These are phyloP conservation scores for Austroboletus novae-zelandiae DNA, from an alignment of 1,284 basidiomycete genomes.

Conservation along the genomic window DNA sequence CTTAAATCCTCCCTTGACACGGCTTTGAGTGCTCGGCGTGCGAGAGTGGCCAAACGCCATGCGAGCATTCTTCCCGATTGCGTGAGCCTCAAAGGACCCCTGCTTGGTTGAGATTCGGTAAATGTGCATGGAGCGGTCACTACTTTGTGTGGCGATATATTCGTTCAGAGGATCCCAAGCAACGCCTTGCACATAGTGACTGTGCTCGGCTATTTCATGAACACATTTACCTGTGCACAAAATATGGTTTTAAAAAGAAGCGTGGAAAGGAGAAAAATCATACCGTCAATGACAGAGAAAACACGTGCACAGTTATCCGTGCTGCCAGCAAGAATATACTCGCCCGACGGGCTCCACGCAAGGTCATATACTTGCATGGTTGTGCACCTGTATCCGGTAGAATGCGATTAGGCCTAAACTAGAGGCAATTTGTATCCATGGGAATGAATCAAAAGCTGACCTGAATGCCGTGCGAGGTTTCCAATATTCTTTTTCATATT, in stretches of 20 bases:
- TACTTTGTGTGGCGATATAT: slow-evolving; percentile 93
- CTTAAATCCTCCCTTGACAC: slow-evolving; percentile 47
- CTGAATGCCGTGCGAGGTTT: slow-evolving; percentile 86
- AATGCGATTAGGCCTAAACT: slow-evolving; percentile 4
- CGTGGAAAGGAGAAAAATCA: slow-evolving; percentile 14
- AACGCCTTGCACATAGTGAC: slow-evolving; percentile 94
- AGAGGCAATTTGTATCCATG: neutral
- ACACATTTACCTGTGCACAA: slow-evolving; percentile 66
- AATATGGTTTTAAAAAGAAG: slow-evolving; percentile 1
- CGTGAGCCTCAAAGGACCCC: slow-evolving; percentile 81
- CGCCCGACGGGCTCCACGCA: slow-evolving; percentile 95
- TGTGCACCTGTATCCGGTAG: slow-evolving; percentile 53
- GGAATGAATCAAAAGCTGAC: slow-evolving; percentile 40
- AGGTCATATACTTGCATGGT: slow-evolving; percentile 97
- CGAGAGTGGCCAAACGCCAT: slow-evolving; percentile 68
- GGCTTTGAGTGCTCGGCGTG: slow-evolving; percentile 54
- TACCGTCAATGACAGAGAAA: slow-evolving; percentile 76
- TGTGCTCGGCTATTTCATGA: slow-evolving; percentile 85
- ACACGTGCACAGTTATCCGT: slow-evolving; percentile 95
- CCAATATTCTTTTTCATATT: slow-evolving; percentile 95
- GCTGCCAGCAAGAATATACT: slow-evolving; percentile 91
- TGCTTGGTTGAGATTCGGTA: slow-evolving; percentile 78
- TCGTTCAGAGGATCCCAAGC: slow-evolving; percentile 96
- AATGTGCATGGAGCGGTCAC: slow-evolving; percentile 88
- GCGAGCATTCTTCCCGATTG: slow-evolving; percentile 77